Percentiles rank a stretch among this genome's conserved stretches.
Conservation (phyloP, 345 rosid genomes). For the Camelina sativa region DNA sequence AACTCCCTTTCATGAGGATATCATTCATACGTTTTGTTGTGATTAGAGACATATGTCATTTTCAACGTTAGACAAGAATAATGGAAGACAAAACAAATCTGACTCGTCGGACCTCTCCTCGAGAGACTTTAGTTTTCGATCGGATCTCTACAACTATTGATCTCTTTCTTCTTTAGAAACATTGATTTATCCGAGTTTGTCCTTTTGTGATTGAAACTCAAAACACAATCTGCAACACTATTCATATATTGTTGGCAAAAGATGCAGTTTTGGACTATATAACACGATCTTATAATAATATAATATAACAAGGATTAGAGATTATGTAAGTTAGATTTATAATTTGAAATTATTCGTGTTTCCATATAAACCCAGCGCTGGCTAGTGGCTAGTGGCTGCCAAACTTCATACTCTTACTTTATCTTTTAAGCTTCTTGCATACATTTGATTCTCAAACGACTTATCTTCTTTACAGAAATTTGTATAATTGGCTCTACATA, state of each 20-base stretch:
- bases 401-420: slow-evolving; percentile 3
- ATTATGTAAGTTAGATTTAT: neutral
- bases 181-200: neutral
- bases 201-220: neutral
- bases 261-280: neutral
- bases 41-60: neutral
- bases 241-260: neutral
- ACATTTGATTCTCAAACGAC: neutral
- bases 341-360: neutral
- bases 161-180: neutral
- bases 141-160: neutral
- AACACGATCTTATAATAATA: neutral
- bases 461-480: no score
- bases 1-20: neutral
- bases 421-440: no score
- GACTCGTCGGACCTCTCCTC: neutral
- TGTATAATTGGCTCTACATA: neutral
- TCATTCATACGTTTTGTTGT: neutral
- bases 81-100: neutral
- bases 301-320: neutral
- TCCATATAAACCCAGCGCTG: slow-evolving; percentile 5
- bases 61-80: neutral
- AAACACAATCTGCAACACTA: neutral
- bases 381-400: neutral
- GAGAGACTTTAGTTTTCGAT: no score